Evolutionary conservation across 352 stramenopile genomes (phyloP), one percentile per base, ranked within the genome.

Genomic region (Pythium graminicola): DNA sequence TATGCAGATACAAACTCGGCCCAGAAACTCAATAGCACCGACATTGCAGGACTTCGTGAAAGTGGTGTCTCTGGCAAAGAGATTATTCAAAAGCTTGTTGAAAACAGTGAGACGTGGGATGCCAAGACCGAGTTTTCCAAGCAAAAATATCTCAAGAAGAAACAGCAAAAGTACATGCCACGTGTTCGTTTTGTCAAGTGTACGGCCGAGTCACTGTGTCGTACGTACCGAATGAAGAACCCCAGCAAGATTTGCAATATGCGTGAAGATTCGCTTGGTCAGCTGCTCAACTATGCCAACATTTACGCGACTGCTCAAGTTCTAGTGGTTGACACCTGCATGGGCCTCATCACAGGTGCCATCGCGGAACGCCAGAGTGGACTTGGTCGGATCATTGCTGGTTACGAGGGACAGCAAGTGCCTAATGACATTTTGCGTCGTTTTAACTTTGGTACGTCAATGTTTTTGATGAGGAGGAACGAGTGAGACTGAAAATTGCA

Each of bases 141-240:
- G 70, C 89, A 96, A 57, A 98, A 98, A 57, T 98, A 98, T 69
- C 83, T 98, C 40, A 92, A 90, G 54, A 93, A 95, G 58, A 98
- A 98, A 72, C 89, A 97, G 69, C 73, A 93, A 56, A 96, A 95
- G 66, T 93, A 93, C 68, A 93, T 93, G 78, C 82, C 82, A 2
- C 82, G 82, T 44, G 82, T 93, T 57, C 76, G 79, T 20, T 81
- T 89, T 58, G 60, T 92, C 44, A 75, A 85, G 26, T 95, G 90
- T 59, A 97, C 89, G 27, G 78, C 83, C n/a, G 70, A 85, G 50
- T 89, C 86, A 32, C 71, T 98, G 2, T 97, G 89, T 52, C 70
- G 81, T 53, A 92, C 89, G 7, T 89, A 97, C 56, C 85, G 87
- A 29, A 45, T 88, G 27, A 95, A 95, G 62, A 95, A 97, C 64